Base-by-base conservation (phyloP, 2,329 filamentous ascomycete species). In the Neophaeococcomyces mojaviensis region DNA sequence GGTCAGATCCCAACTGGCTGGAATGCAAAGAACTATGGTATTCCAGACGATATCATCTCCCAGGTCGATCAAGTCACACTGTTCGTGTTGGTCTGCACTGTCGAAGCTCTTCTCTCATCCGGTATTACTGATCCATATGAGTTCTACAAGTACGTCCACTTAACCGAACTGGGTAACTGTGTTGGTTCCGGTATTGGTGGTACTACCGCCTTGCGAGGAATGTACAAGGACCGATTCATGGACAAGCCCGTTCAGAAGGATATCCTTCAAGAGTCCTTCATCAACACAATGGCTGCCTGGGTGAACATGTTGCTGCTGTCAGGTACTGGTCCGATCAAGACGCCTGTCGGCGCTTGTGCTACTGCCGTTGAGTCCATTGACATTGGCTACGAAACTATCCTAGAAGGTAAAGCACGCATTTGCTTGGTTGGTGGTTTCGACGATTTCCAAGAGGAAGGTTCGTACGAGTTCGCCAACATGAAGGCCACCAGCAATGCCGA, bases 391-490 rank as follows among this genome's bases (percentile, higher is more conserved):
- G 92, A 98, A 71, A 97, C 90, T 20, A 98, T 98, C 63, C 82
- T 96, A 60, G 90, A 97, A 68, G 92, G 92, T 69, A 98, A 98
- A 77, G 92, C 94, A 49, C 86, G 89, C 43, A 81, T 98, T 61
- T 97, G 90, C 77, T 84, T 98, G 55, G 94, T 98, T 49, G 92
- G 92, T 78, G 92, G 92, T 57, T 97, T 98, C 62, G 92, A 98
- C 72, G 94, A 98, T 70, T 96, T 98, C 74, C 88, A 94, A 61
- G 92, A 98, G 71, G 92, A 98, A 71, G 94, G 92, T 43, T 98
- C 92, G 1, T 98, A 96, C 63, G 92, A 98, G 68, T 98, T 98
- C 66, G 92, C 92, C 74, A 98, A 98, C 76, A 98, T 98, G 92
- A 94, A 95, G 71, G 92, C 92, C 49, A 98, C 92, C 46, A 96